A percentile compares a stretch with the other conserved stretches of the same genome.
Evolutionary conservation across 768 basidiomycete species (phyloP).

Genomic region (Crepidotus variabilis): DNA sequence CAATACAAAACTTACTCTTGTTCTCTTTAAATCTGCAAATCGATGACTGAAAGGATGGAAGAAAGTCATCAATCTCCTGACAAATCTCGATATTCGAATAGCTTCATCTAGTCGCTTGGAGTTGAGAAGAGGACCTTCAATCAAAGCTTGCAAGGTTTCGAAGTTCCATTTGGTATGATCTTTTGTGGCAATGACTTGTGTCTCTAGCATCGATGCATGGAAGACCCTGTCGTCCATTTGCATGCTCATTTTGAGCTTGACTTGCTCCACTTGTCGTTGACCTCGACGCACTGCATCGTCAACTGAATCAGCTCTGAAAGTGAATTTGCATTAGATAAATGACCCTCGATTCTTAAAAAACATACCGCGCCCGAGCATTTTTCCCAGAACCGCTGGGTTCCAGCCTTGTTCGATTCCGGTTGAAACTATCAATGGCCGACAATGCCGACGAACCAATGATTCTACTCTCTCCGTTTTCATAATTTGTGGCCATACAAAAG

Average conservation of each 20-base stretch:
- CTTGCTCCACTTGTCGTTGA: slow-evolving; percentile 88
- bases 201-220: slow-evolving; percentile 79
- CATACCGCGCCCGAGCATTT: slow-evolving; percentile 63
- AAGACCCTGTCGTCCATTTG: slow-evolving; percentile 96
- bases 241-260: slow-evolving; percentile 84
- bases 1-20: slow-evolving; percentile 41
- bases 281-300: slow-evolving; percentile 86
- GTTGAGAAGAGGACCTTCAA: slow-evolving; percentile 91
- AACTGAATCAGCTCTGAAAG: slow-evolving; percentile 64
- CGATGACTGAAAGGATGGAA: slow-evolving; percentile 88
- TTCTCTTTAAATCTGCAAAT: slow-evolving; percentile 78
- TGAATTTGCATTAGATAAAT: background rate
- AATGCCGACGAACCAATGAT: slow-evolving; percentile 83
- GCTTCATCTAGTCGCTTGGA: slow-evolving; percentile 93
- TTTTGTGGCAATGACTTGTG: slow-evolving; percentile 84
- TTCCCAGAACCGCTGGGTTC: slow-evolving; percentile 51
- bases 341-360: background rate
- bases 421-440: slow-evolving; percentile 87
- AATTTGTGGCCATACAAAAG: slow-evolving; percentile 81
- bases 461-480: slow-evolving; percentile 70
- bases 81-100: slow-evolving; percentile 84
- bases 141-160: slow-evolving; percentile 80
- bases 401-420: slow-evolving; percentile 77
- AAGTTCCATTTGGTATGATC: slow-evolving; percentile 93
- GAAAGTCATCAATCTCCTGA: slow-evolving; percentile 88